These are phyloP conservation scores for Fabrea salina DNA, from an alignment of 169 alveolate species.

Conservation along the genomic window DNA sequence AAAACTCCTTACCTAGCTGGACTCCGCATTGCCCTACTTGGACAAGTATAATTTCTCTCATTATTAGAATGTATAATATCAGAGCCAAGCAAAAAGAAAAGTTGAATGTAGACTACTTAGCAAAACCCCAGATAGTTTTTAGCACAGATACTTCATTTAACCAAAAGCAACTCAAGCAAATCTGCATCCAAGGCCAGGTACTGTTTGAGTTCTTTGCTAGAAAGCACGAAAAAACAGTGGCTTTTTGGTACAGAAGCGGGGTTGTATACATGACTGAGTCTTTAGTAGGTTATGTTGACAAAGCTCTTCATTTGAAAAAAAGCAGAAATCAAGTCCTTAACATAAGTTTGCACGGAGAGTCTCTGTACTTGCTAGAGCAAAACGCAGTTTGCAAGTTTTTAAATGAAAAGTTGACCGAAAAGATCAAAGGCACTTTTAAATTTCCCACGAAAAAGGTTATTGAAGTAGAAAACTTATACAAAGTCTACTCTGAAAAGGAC, in stretches of 20 bases:
- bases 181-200: no score
- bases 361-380: background rate
- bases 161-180: no score
- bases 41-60: conserved; percentile 56
- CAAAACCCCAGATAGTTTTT: no score
- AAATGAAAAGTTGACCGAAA: background rate
- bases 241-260: background rate
- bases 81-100: no score
- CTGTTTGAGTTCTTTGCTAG: background rate
- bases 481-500: background rate
- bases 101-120: no score
- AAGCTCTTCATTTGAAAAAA: background rate
- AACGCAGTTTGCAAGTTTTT: background rate
- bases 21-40: conserved; percentile 59
- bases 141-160: no score
- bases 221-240: background rate
- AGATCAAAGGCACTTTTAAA: background rate
- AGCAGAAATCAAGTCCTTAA: background rate
- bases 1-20: conserved; percentile 50
- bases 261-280: background rate
- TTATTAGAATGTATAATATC: no score
- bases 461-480: background rate
- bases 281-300: background rate
- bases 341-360: background rate
- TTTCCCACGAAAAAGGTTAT: background rate